Evolutionary conservation across 768 basidiomycete species (phyloP).

Genomic region (Holtermanniella nyarrowii): DNA sequence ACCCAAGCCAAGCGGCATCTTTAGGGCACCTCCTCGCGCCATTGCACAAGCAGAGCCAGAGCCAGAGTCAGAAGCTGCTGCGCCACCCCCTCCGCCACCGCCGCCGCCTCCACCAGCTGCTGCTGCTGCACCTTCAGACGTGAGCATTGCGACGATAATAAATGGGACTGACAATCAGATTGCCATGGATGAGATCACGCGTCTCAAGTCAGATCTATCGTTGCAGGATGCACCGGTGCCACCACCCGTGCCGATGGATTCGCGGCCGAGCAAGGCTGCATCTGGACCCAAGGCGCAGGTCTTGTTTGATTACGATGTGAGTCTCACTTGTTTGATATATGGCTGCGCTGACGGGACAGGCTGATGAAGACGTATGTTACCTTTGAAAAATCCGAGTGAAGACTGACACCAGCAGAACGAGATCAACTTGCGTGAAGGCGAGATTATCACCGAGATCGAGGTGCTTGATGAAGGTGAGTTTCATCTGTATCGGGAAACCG

Average conservation of each 20-base stretch:
- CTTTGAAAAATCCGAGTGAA: not conserved
- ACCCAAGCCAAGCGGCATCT: constrained; percentile 15
- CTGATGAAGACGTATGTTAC: constrained; percentile 21
- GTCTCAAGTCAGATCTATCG: constrained; percentile 32
- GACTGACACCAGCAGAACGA: constrained; percentile 61
- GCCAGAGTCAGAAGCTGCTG: constrained; percentile 9
- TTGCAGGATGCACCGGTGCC: constrained; percentile 26
- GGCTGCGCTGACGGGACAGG: constrained; percentile 6
- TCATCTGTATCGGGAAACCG: not conserved
- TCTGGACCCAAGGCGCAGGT: constrained; percentile 63
- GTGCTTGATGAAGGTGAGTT: constrained; percentile 59
- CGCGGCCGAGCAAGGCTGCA: constrained; percentile 31
- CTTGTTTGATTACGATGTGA: constrained; percentile 63
- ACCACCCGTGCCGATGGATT: constrained; percentile 30
- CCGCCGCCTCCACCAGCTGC: constrained; percentile 29
- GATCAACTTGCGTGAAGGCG: constrained; percentile 66
- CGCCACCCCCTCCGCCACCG: constrained; percentile 33
- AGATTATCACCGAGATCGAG: constrained; percentile 70
- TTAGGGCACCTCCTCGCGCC: constrained; percentile 3
- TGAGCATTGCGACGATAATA: constrained; percentile 1
- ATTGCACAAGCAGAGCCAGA: not conserved
- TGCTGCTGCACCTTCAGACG: constrained; percentile 2
- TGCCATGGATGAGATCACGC: constrained; percentile 33
- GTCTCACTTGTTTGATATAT: constrained; percentile 1
- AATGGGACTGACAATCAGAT: not conserved